Evolutionary conservation across 768 basidiomycete species (phyloP).

Genomic region (Nevesoporus exiguus): DNA sequence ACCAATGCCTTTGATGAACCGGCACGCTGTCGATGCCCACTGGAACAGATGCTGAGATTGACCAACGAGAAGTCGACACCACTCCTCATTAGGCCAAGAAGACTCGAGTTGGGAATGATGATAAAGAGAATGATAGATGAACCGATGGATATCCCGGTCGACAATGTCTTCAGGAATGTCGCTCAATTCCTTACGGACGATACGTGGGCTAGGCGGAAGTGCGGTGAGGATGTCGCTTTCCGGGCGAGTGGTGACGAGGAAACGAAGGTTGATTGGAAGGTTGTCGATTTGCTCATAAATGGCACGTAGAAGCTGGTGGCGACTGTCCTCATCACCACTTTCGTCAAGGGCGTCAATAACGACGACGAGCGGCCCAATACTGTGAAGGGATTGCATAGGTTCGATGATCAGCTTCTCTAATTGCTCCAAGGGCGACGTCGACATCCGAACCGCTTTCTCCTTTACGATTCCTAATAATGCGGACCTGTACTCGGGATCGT

Average conservation of each 20-base stretch:
- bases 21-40: background rate
- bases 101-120: background rate
- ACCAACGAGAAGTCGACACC: background rate
- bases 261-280: conserved; percentile 15
- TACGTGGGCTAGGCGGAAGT: background rate
- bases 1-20: background rate
- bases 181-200: no score
- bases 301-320: conserved; percentile 16
- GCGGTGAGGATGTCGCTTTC: background rate
- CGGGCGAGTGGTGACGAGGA: conserved; percentile 8
- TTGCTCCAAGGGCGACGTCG: background rate
- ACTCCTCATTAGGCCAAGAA: background rate
- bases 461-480: background rate
- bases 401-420: background rate
- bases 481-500: background rate
- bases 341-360: conserved; percentile 26
- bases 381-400: background rate
- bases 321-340: conserved; percentile 9
- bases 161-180: background rate
- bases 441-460: background rate
- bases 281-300: background rate
- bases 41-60: background rate
- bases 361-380: background rate
- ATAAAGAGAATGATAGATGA: background rate
- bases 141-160: background rate